These are phyloP conservation scores for Termitomyces sp. DNA, from an alignment of 768 basidiomycete species.

Conservation along the genomic window DNA sequence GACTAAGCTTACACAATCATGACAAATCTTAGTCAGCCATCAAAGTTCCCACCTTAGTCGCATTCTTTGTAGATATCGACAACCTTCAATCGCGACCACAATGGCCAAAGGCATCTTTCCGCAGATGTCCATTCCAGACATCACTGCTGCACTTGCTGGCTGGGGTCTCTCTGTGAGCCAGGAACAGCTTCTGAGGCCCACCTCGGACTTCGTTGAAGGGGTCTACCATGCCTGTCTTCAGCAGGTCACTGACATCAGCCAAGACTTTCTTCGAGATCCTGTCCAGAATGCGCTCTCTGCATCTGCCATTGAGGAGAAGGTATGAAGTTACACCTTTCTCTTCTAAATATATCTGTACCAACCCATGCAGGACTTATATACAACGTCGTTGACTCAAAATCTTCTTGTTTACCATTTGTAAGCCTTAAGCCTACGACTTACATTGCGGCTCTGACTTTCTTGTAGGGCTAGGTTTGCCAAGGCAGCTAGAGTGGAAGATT, in stretches of 20 bases:
- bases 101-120: constrained; percentile 58
- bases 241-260: constrained; percentile 61
- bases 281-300: constrained; percentile 48
- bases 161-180: constrained; percentile 66
- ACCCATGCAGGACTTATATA: constrained; percentile 56
- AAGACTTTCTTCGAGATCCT: constrained; percentile 54
- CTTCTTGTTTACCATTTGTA: constrained; percentile 70
- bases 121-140: constrained; percentile 57
- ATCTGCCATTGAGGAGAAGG: constrained; percentile 50
- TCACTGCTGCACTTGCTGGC: constrained; percentile 55
- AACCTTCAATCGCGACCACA: constrained; percentile 2
- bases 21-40: too few relatives aligned
- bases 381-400: constrained; percentile 52
- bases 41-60: too few relatives aligned
- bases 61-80: too few relatives aligned
- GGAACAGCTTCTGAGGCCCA: constrained; percentile 65
- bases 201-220: constrained; percentile 62
- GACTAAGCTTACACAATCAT: too few relatives aligned
- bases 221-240: constrained; percentile 70
- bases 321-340: constrained; percentile 16
- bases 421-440: constrained; percentile 27
- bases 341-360: background rate
- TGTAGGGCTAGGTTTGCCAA: constrained; percentile 62
- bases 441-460: constrained; percentile 1
- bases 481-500: constrained; percentile 72